Percentiles rank a stretch among this genome's conserved stretches.
Conservation (phyloP, 768 basidiomycete species). For the Chlorophyllum brunneum region DNA sequence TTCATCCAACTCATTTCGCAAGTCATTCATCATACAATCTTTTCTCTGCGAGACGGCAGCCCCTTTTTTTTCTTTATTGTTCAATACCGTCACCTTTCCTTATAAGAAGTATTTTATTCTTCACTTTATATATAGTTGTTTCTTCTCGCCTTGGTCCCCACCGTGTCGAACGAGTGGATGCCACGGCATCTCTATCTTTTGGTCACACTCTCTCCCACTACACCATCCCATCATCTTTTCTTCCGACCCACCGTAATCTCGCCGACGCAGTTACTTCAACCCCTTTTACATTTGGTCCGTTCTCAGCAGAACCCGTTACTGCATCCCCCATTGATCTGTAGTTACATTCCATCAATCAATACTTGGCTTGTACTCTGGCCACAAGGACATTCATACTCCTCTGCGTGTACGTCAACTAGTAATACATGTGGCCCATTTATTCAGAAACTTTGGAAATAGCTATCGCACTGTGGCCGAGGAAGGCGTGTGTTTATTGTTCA, state of each 20-base stretch:
- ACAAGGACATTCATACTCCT: slow-evolving; percentile 12
- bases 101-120: slow-evolving; percentile 73
- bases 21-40: slow-evolving; percentile 16
- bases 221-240: background rate
- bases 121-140: slow-evolving; percentile 67
- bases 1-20: slow-evolving; percentile 14
- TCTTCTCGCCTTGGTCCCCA: slow-evolving; percentile 25
- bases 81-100: slow-evolving; percentile 49
- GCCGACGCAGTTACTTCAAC: background rate
- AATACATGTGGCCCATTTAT: slow-evolving; percentile 8
- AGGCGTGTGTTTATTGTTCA: background rate
- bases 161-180: slow-evolving; percentile 33
- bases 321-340: slow-evolving; percentile 10
- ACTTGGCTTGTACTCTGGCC: slow-evolving; percentile 5
- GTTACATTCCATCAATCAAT: slow-evolving; percentile 11
- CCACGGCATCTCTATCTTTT: slow-evolving; percentile 32
- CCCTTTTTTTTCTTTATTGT: slow-evolving; percentile 15
- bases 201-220: slow-evolving; percentile 18
- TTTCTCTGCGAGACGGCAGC: slow-evolving; percentile 10
- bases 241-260: background rate
- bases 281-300: background rate
- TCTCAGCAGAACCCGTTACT: slow-evolving; percentile 3
- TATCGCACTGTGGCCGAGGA: background rate
- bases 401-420: slow-evolving; percentile 9
- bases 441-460: background rate